Evolutionary conservation across 2,329 filamentous ascomycete genomes (phyloP).

Genomic region (Curvularia sp.): DNA sequence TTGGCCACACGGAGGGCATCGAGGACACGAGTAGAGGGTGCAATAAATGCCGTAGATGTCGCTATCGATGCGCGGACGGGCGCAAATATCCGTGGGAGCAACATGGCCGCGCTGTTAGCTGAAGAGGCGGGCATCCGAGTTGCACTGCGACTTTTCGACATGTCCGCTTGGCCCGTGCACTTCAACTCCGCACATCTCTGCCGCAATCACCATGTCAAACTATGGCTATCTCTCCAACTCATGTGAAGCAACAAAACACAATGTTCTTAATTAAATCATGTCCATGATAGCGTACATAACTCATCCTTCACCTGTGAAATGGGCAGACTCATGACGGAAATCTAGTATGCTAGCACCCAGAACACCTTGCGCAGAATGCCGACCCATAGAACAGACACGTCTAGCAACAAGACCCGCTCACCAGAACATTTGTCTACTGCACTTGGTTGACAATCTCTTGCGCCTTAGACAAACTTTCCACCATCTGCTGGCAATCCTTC

Average conservation of each 20-base stretch:
- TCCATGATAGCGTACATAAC: constrained; percentile 6
- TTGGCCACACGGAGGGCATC: constrained; percentile 44
- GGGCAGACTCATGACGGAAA: constrained; percentile 24
- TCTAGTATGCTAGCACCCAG: constrained; percentile 24
- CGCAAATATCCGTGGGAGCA: constrained; percentile 51
- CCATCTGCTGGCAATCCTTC: constrained; percentile 99
- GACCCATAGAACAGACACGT: constrained; percentile 24
- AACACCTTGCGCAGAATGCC: constrained; percentile 34
- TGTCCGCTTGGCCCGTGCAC: constrained; percentile 23
- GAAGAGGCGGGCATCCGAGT: constrained; percentile 16
- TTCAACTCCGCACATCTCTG: constrained; percentile 10
- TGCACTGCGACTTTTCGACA: constrained; percentile 39
- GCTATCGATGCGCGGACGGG: constrained; percentile 45
- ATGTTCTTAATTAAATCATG: not conserved
- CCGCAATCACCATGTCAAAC: not conserved
- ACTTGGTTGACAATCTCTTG: constrained; percentile 93
- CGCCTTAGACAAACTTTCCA: constrained; percentile 86
- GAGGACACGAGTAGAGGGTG: constrained; percentile 41
- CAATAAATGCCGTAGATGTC: constrained; percentile 28
- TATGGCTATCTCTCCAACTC: not conserved
- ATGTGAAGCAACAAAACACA: not conserved
- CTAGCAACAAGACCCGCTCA: constrained; percentile 12
- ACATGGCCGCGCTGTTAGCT: constrained; percentile 44
- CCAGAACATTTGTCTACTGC: constrained; percentile 34
- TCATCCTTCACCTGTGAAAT: constrained; percentile 20